These are phyloP conservation scores for Trichomonascaceae sp. DNA, from an alignment of 1,139 yeast genomes.

Conservation along the genomic window DNA sequence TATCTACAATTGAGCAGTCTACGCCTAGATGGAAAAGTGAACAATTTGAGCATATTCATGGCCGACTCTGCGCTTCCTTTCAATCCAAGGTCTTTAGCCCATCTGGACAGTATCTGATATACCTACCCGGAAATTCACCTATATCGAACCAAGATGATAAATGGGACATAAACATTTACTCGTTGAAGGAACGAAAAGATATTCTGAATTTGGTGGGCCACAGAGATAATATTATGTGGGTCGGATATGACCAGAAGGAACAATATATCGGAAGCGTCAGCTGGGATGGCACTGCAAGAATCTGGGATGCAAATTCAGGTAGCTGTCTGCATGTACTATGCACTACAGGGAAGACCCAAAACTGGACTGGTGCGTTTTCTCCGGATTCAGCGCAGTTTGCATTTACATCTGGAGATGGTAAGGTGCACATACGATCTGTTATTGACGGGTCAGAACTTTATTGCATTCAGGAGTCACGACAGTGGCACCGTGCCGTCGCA, in stretches of 20 bases:
- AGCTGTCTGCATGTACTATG: neutral
- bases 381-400: neutral
- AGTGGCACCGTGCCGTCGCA: neutral
- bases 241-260: neutral
- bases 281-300: neutral
- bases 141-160: neutral
- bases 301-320: conserved; percentile 1
- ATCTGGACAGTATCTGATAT: neutral
- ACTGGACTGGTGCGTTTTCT: conserved; percentile 3
- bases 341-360: neutral
- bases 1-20: neutral
- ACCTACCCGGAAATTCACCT: neutral
- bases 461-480: neutral
- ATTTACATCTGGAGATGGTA: neutral
- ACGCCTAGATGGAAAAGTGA: neutral
- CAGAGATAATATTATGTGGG: conserved; percentile 1
- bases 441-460: neutral
- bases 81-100: conserved; percentile 1
- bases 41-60: neutral
- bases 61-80: neutral
- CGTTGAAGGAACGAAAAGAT: neutral
- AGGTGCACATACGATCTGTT: neutral
- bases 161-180: neutral
- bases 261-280: neutral
- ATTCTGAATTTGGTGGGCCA: conserved; percentile 1